phyloP scores from a whole-genome alignment of 345 rosid genomes.

The Ceriops zippeliana region DNA sequence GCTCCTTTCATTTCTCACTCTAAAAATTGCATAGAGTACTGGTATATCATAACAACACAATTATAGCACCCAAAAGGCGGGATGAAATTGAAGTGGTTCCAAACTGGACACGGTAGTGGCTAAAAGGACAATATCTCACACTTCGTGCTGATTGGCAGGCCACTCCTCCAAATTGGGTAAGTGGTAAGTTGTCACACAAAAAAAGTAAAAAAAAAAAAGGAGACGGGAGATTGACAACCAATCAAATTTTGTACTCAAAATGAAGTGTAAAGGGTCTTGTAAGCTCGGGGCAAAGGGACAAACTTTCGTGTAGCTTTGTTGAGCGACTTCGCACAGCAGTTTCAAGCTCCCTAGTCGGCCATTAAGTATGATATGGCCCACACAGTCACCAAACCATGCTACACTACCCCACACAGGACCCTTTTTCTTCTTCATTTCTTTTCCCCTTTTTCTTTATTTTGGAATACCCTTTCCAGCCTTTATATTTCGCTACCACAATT shows the following conservation, averaged over 20 bases:
- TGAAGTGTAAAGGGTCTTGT: not conserved
- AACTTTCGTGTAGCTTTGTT: conserved; percentile 20
- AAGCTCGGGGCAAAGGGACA: conserved; percentile 11
- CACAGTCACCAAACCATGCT: conserved; percentile 22
- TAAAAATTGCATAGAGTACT: not conserved
- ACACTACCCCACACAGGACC: not conserved
- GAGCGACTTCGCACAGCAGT: conserved; percentile 15
- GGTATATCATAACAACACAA: not conserved
- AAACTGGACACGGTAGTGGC: not conserved
- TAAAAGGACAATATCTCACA: not conserved
- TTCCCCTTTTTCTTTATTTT: not conserved
- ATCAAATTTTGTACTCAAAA: not conserved
- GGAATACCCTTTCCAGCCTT: not conserved
- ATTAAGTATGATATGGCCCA: conserved; percentile 22
- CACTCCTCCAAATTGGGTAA: conserved; percentile 5
- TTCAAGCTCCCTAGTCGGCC: conserved; percentile 19
- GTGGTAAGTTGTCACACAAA: not conserved
- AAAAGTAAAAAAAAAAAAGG: not conserved
- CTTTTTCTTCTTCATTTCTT: conserved; percentile 4
- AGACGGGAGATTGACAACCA: not conserved
- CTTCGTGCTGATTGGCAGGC: not conserved
- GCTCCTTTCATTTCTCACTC: not conserved
- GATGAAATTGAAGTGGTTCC: too few relatives aligned
- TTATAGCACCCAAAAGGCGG: not conserved
- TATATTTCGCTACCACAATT: not conserved